Evolutionary conservation across 768 basidiomycete genomes (phyloP).

Genomic region (Mycena vitilis): DNA sequence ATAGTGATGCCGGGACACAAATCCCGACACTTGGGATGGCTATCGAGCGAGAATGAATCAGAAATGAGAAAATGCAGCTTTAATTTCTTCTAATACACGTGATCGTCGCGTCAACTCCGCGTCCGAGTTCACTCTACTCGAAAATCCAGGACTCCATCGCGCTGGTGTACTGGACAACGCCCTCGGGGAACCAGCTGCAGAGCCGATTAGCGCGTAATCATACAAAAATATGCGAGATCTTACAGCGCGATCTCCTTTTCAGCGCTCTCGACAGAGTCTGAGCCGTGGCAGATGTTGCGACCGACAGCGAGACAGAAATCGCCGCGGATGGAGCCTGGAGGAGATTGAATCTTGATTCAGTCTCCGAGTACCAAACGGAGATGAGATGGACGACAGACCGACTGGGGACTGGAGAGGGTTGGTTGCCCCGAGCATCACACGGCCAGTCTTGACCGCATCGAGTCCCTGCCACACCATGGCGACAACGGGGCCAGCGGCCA

Average conservation of each 20-base stretch:
- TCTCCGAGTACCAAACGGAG: constrained; percentile 9
- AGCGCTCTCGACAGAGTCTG: constrained; percentile 88
- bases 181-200: constrained; percentile 92
- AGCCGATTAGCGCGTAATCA: constrained; percentile 27
- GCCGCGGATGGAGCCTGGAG: constrained; percentile 90
- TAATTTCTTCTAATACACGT: constrained; percentile 34
- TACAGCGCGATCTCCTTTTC: constrained; percentile 96
- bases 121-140: constrained; percentile 65
- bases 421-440: constrained; percentile 95
- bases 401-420: constrained; percentile 93
- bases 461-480: constrained; percentile 97
- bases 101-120: constrained; percentile 15
- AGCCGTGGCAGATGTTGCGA: constrained; percentile 94
- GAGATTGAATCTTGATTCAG: constrained; percentile 27
- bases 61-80: constrained; percentile 4
- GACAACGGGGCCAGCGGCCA: constrained; percentile 95
- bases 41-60: too few species aligned
- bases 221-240: constrained; percentile 43
- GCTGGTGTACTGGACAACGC: constrained; percentile 76
- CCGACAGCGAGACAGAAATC: constrained; percentile 95
- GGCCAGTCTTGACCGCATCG: constrained; percentile 94
- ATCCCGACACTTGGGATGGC: background rate
- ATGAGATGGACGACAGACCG: constrained; percentile 60
- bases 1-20: constrained; percentile 3
- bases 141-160: constrained; percentile 80